Evolutionary conservation across 768 basidiomycete genomes (phyloP), one percentile per base, ranked within the genome.

Genomic region (Pholiota molesta): DNA sequence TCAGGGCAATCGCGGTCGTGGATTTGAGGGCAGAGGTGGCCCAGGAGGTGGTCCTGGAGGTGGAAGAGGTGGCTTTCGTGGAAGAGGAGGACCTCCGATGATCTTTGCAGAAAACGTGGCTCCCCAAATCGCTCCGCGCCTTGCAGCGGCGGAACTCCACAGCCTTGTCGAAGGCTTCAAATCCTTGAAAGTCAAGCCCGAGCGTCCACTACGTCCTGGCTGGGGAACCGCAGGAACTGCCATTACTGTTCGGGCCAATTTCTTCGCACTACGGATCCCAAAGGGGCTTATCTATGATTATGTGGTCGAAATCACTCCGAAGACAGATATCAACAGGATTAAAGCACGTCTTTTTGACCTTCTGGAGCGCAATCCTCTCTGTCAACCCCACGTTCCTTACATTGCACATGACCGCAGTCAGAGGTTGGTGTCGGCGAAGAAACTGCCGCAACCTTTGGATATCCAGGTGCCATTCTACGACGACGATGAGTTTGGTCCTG

Each of bases 161-260:
- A 71, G 75, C 23, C 77, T 86, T 19, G 72, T 85, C 35, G 62
- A 69, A 23, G 69, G 74, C 1, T 81, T 79, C 71, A 75, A 75
- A 51, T 68, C 72, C 0, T 63, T 79, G 26, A 69, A 71, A 28
- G 52, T 72, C 33, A 65, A 69, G 2, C 72, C 75, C 4, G 75
- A 74, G 29, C 75, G 76, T 8, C 86, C 87, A 10, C 73, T 84
- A 7, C 80, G 87, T 19, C 85, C 86, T 1, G 85, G 84, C 0
- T 90, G 75, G 62, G 87, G 87, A 9, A 85, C 80, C 0, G 62
- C 72, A 3, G 87, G 87, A 26, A 76, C 56, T 9, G 64, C 77
- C 0, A 79, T 86, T 64, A 81, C 71, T 0, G 71, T 90, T 16
- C 79, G 89, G 1, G 79, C 88, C 21, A 90, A 90, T 68, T 88